Percentiles rank a stretch among this genome's conserved stretches.
phyloP scores from a whole-genome alignment of 2,329 filamentous ascomycete genomes.

The Cytospora piceae region DNA sequence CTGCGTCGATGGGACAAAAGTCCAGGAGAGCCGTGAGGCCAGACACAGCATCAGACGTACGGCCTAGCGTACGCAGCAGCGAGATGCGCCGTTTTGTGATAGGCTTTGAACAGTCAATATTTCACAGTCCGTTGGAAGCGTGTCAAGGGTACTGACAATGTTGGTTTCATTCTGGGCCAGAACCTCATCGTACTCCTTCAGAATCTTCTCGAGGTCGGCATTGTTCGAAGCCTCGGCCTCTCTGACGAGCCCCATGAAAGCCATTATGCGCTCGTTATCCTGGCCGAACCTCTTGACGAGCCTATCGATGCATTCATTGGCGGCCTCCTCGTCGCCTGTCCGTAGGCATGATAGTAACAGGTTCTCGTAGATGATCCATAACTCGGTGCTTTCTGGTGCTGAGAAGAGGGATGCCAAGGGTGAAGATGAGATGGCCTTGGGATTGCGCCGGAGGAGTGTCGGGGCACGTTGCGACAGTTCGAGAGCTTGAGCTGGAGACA shows the following conservation, averaged over 20 bases:
- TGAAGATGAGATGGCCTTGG: slow-evolving; percentile 59
- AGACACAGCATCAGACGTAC: slow-evolving; percentile 71
- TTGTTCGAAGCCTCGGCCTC: slow-evolving; percentile 77
- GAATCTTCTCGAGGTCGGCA: slow-evolving; percentile 66
- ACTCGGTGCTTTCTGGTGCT: slow-evolving; percentile 71
- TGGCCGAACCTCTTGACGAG: slow-evolving; percentile 80
- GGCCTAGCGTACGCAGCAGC: slow-evolving; percentile 74
- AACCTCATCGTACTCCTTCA: slow-evolving; percentile 78
- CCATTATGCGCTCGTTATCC: slow-evolving; percentile 84
- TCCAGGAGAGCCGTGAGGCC: slow-evolving; percentile 77
- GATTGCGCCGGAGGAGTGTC: slow-evolving; percentile 55
- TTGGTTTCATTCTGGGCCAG: slow-evolving; percentile 76
- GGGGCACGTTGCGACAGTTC: slow-evolving; percentile 66
- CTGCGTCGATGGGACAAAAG: slow-evolving; percentile 84
- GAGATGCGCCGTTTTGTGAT: slow-evolving; percentile 84
- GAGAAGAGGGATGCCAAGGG: slow-evolving; percentile 57
- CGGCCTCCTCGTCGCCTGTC: slow-evolving; percentile 79
- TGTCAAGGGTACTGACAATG: slow-evolving; percentile 61
- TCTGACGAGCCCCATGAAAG: slow-evolving; percentile 78
- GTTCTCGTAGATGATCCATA: slow-evolving; percentile 87
- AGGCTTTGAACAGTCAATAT: slow-evolving; percentile 58
- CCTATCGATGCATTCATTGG: slow-evolving; percentile 73
- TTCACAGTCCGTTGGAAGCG: neutral
- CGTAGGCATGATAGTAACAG: slow-evolving; percentile 82
- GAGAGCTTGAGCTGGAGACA: slow-evolving; percentile 59